Percentiles rank a stretch among this genome's conserved stretches.
phyloP scores from a whole-genome alignment of 1,284 basidiomycete species.

The Malassezia japonica region DNA sequence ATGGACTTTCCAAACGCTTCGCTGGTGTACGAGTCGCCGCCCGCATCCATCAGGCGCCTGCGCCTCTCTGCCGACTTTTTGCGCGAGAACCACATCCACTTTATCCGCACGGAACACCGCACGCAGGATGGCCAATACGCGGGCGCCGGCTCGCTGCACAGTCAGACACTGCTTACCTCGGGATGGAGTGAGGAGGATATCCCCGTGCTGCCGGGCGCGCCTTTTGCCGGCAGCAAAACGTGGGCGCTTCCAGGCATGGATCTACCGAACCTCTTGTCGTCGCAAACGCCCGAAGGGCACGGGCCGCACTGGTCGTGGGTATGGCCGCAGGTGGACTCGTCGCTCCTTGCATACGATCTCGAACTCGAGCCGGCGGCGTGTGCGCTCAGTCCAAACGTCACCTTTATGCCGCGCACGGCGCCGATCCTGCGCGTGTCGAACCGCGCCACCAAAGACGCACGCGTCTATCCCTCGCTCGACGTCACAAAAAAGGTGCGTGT shows the following conservation, averaged over 20 bases:
- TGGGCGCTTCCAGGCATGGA: constrained; percentile 6
- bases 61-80: constrained; percentile 21
- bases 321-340: constrained; percentile 22
- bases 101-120: constrained; percentile 26
- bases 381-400: constrained; percentile 8
- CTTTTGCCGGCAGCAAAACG: neutral
- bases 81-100: constrained; percentile 21
- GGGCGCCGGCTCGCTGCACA: constrained; percentile 15
- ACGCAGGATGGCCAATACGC: neutral
- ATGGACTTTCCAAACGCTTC: constrained; percentile 21
- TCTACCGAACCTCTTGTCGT: constrained; percentile 1
- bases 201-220: constrained; percentile 1
- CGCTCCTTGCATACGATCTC: constrained; percentile 27
- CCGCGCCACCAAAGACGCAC: constrained; percentile 29
- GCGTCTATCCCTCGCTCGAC: constrained; percentile 28
- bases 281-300: neutral
- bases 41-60: constrained; percentile 21
- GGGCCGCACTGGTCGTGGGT: constrained; percentile 20
- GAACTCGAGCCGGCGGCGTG: constrained; percentile 22
- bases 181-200: constrained; percentile 22
- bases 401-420: constrained; percentile 16
- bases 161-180: constrained; percentile 20
- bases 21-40: constrained; percentile 26
- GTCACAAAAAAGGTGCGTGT: constrained; percentile 14
- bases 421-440: constrained; percentile 32